phyloP scores from a whole-genome alignment of 139 green algal genomes.

The Chlorokybus atmophyticus region DNA sequence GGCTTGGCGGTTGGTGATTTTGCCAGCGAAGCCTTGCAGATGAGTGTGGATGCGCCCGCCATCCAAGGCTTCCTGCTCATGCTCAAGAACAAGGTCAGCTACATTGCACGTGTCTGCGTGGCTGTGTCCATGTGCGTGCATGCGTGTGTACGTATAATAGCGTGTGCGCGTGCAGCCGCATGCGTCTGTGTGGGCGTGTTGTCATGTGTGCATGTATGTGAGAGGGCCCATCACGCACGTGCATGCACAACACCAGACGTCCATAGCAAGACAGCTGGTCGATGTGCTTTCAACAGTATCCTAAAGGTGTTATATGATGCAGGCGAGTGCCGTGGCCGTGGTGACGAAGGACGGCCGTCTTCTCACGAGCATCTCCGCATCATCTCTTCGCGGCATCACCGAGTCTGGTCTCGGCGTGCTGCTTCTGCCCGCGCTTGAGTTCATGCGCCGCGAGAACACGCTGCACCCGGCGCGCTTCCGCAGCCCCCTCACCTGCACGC shows the following conservation, averaged over 20 bases:
- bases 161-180: too few relatives aligned
- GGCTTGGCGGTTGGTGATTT: not conserved
- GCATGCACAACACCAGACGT: too few relatives aligned
- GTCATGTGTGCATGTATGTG: too few relatives aligned
- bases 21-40: not conserved
- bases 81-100: not conserved
- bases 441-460: not conserved
- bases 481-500: not conserved
- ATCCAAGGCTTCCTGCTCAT: not conserved
- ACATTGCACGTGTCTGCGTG: too few relatives aligned
- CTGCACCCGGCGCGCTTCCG: not conserved
- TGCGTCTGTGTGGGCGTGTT: too few relatives aligned
- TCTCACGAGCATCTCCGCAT: not conserved
- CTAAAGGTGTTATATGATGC: too few relatives aligned
- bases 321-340: not conserved
- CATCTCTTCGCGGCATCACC: not conserved
- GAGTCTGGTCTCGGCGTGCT: not conserved
- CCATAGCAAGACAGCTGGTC: too few relatives aligned
- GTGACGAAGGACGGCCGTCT: not conserved
- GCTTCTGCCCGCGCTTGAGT: not conserved
- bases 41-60: not conserved
- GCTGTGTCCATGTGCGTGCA: too few relatives aligned
- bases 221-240: too few relatives aligned
- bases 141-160: too few relatives aligned
- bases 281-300: too few relatives aligned